phyloP scores from a whole-genome alignment of 805 yeast species.

The Barnettozyma sucrosica region DNA sequence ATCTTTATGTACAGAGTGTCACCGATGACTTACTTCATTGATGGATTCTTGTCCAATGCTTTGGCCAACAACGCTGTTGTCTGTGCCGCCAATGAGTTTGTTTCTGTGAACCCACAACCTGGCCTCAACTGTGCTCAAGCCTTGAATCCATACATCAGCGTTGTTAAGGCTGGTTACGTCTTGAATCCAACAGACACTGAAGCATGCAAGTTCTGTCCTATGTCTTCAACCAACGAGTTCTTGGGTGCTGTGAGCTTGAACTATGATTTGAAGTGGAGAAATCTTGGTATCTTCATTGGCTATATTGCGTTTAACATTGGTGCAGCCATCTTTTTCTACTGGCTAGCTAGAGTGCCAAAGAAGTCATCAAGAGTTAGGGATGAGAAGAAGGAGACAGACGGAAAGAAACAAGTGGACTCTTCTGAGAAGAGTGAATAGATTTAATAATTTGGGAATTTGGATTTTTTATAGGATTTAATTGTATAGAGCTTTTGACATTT shows the following conservation, averaged over 20 bases:
- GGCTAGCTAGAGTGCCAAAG: slow-evolving; percentile 69
- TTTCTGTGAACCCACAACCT: slow-evolving; percentile 43
- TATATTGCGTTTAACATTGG: slow-evolving; percentile 35
- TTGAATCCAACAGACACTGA: slow-evolving; percentile 30
- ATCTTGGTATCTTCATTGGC: slow-evolving; percentile 48
- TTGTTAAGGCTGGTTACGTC: slow-evolving; percentile 24
- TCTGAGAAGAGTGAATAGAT: not conserved
- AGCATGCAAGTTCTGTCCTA: slow-evolving; percentile 54
- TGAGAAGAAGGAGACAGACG: not conserved
- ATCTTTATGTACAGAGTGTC: slow-evolving; percentile 67
- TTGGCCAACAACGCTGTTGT: slow-evolving; percentile 41
- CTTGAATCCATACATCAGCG: slow-evolving; percentile 33
- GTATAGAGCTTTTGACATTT: not conserved
- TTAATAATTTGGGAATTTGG: not conserved
- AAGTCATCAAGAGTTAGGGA: slow-evolving; percentile 31
- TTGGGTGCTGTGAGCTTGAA: slow-evolving; percentile 37
- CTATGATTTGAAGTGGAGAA: slow-evolving; percentile 57
- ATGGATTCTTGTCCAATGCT: slow-evolving; percentile 49
- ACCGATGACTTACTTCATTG: slow-evolving; percentile 61
- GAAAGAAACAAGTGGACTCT: not conserved
- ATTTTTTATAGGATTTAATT: not conserved
- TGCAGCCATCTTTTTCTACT: slow-evolving; percentile 45
- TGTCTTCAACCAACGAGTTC: slow-evolving; percentile 52
- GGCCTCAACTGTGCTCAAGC: slow-evolving; percentile 55
- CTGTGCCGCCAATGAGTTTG: slow-evolving; percentile 45